Evolutionary conservation across 2,329 filamentous ascomycete genomes (phyloP).

Genomic region (Exophiala dermatitidis): DNA sequence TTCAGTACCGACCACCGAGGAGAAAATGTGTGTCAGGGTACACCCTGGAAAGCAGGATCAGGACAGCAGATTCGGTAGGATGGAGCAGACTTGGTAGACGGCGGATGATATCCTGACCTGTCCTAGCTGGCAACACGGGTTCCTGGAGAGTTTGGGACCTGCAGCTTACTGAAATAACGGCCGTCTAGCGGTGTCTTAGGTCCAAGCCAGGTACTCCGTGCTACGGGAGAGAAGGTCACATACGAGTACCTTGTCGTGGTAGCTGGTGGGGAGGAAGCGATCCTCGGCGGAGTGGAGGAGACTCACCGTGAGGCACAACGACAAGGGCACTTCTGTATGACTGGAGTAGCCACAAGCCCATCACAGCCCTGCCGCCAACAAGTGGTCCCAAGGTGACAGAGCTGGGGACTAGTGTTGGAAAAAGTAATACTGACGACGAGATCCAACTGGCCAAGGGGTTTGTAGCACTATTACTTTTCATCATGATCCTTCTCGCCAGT

Average conservation of each 20-base stretch:
- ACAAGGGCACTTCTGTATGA: background rate
- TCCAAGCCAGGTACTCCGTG: slow-evolving; percentile 11
- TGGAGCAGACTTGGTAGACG: slow-evolving; percentile 11
- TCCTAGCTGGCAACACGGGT: slow-evolving; percentile 10
- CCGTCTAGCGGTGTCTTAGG: slow-evolving; percentile 10
- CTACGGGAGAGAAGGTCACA: slow-evolving; percentile 1
- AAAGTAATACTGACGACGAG: background rate
- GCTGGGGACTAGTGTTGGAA: slow-evolving; percentile 5
- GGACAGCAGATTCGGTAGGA: slow-evolving; percentile 10
- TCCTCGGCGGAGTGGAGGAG: slow-evolving; percentile 4
- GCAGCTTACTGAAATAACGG: slow-evolving; percentile 9
- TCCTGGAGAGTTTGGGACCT: slow-evolving; percentile 14
- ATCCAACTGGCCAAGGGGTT: background rate
- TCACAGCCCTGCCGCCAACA: slow-evolving; percentile 6
- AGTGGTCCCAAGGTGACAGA: background rate
- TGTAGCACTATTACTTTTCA: slow-evolving; percentile 11
- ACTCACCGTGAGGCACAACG: slow-evolving; percentile 7
- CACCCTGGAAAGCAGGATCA: slow-evolving; percentile 12
- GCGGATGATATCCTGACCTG: slow-evolving; percentile 4
- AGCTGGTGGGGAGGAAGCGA: slow-evolving; percentile 5
- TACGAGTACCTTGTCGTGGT: slow-evolving; percentile 2
- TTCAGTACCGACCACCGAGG: slow-evolving; percentile 5
- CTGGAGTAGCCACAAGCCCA: background rate
- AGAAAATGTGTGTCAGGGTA: slow-evolving; percentile 17
- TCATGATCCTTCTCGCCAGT: slow-evolving; percentile 9